phyloP scores from a whole-genome alignment of 2,329 filamentous ascomycete species.

The Botryotinia calthae region DNA sequence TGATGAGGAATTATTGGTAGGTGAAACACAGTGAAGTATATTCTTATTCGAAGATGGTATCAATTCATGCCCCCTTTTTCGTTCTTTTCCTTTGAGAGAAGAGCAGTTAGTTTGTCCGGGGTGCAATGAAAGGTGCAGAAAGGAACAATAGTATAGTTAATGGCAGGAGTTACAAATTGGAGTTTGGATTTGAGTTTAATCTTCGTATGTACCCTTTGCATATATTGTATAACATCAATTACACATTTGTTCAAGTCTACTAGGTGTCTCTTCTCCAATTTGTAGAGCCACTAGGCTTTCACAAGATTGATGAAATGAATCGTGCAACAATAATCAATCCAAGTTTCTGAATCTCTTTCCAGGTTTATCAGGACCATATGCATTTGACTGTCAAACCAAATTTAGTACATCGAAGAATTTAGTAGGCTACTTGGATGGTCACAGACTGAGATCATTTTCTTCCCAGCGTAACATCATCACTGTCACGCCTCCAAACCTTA shows the following conservation, averaged over 20 bases:
- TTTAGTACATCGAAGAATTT: not conserved
- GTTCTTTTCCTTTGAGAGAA: not conserved
- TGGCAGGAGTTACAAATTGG: not conserved
- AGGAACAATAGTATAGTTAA: not conserved
- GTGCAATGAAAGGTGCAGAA: not conserved
- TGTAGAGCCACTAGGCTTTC: not conserved
- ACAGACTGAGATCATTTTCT: too few relatives aligned
- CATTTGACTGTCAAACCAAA: not conserved
- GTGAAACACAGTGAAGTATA: not conserved
- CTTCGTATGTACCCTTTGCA: not conserved
- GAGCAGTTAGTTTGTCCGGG: not conserved
- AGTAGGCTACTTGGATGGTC: too few relatives aligned
- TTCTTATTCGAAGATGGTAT: not conserved
- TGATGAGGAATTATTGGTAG: not conserved
- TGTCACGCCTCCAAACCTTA: not conserved
- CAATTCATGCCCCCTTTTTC: too few relatives aligned
- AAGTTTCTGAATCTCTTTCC: not conserved
- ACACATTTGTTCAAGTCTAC: not conserved
- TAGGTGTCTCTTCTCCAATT: not conserved
- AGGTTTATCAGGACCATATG: not conserved
- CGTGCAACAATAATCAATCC: not conserved
- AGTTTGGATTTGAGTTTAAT: not conserved
- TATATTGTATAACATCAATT: not conserved
- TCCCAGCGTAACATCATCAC: too few relatives aligned
- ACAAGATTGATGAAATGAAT: not conserved